These are phyloP conservation scores for Pisolithus tinctorius DNA, from an alignment of 768 basidiomycete species.

Conservation along the genomic window DNA sequence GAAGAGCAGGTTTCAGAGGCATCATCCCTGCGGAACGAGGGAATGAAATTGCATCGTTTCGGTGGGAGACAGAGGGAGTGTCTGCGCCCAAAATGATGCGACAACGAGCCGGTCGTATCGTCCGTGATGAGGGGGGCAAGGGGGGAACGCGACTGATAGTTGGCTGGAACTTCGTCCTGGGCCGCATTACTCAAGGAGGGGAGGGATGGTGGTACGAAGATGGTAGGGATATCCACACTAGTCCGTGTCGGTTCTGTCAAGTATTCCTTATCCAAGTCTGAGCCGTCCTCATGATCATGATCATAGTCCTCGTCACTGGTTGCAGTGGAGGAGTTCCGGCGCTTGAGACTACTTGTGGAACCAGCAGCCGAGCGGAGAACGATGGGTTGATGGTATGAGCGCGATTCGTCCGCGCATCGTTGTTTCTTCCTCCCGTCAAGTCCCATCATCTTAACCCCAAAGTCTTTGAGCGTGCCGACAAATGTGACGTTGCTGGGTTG, in stretches of 20 bases:
- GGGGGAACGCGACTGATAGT: too few species aligned
- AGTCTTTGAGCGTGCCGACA: slow-evolving; percentile 2
- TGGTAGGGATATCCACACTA: background rate
- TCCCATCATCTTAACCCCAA: slow-evolving; percentile 1
- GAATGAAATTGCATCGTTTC: background rate
- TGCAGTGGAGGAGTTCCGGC: background rate
- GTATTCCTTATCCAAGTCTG: background rate
- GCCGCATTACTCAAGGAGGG: background rate
- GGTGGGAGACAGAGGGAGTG: background rate
- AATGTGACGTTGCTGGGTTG: slow-evolving; percentile 3
- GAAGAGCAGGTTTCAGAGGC: background rate
- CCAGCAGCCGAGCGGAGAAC: background rate
- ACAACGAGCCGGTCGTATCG: background rate
- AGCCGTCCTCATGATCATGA: background rate
- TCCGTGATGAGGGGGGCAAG: background rate
- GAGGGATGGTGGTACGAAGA: background rate
- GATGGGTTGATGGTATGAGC: background rate
- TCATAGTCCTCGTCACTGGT: background rate
- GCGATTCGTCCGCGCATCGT: background rate
- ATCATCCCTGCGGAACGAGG: background rate
- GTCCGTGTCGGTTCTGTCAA: background rate
- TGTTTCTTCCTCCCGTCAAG: slow-evolving; percentile 4
- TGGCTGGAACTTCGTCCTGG: background rate
- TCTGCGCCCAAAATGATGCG: background rate
- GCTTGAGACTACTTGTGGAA: background rate